phyloP scores from a whole-genome alignment of 345 rosid species.

The Gynandropsis gynandra region DNA sequence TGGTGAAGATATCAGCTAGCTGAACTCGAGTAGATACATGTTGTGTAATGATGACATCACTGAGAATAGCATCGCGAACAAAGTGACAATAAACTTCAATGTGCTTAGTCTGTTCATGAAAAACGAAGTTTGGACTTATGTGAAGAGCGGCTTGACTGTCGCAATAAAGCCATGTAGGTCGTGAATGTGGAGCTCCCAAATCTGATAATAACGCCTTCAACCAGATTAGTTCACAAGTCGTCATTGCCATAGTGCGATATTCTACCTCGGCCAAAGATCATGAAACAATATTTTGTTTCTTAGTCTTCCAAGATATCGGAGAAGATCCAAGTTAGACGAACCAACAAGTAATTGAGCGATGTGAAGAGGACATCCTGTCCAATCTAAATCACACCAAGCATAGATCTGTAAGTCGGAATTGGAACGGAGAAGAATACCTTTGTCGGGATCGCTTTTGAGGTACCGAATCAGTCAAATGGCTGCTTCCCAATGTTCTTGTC shows the following conservation, averaged over 20 bases:
- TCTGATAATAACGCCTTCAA: not conserved
- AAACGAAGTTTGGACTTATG: not conserved
- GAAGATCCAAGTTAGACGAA: not conserved
- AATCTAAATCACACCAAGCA: not conserved
- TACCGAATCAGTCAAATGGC: too few species aligned
- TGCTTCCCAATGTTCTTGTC: too few species aligned
- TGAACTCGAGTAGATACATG: too few species aligned
- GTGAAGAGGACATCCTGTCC: not conserved
- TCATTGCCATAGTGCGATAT: not conserved
- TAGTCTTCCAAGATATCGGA: not conserved
- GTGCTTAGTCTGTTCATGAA: not conserved
- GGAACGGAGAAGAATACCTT: not conserved
- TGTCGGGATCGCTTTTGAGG: too few species aligned
- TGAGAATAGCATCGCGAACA: not conserved
- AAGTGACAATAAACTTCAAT: constrained; percentile 1
- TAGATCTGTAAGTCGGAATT: not conserved
- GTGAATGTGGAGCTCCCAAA: not conserved
- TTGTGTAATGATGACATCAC: too few species aligned
- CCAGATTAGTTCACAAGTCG: not conserved
- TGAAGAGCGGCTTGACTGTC: not conserved
- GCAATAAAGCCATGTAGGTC: not conserved
- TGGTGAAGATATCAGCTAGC: too few species aligned
- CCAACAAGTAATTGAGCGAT: not conserved
- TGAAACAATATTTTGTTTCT: not conserved
- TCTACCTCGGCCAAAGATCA: not conserved